These are phyloP conservation scores for Stachybotrys chartarum DNA, from an alignment of 2,329 filamentous ascomycete species.

Conservation along the genomic window DNA sequence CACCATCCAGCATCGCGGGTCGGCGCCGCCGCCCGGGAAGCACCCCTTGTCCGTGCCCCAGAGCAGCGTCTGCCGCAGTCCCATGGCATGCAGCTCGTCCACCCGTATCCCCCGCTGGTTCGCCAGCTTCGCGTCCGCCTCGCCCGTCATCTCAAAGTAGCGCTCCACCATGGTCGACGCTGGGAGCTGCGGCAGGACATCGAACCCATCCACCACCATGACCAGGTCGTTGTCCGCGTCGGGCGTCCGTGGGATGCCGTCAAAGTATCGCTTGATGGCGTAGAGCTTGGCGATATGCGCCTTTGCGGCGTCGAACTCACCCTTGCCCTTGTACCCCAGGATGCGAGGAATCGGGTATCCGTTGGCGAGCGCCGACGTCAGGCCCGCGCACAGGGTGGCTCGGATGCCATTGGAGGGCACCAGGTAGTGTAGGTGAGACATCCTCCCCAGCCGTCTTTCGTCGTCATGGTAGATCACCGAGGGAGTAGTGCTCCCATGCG, in stretches of 20 bases:
- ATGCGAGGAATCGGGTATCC: constrained; percentile 13
- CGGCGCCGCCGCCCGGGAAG: constrained; percentile 3
- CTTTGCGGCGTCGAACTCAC: constrained; percentile 6
- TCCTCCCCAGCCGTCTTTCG: neutral
- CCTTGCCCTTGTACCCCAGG: constrained; percentile 11
- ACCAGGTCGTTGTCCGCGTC: constrained; percentile 10
- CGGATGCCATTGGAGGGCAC: constrained; percentile 9
- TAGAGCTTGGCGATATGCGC: constrained; percentile 13
- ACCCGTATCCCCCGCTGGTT: constrained; percentile 10
- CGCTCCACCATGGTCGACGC: constrained; percentile 12
- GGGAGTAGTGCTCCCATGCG: too few species aligned
- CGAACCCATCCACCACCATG: constrained; percentile 13
- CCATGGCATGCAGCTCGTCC: constrained; percentile 7
- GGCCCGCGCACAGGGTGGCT: constrained; percentile 8
- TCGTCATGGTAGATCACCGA: neutral
- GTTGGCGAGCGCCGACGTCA: constrained; percentile 12
- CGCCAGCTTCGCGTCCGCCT: constrained; percentile 10
- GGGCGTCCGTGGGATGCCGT: neutral
- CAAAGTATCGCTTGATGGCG: constrained; percentile 9
- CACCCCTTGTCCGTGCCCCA: constrained; percentile 15
- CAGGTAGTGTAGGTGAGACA: constrained; percentile 10
- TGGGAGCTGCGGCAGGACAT: constrained; percentile 15
- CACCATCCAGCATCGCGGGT: constrained; percentile 12
- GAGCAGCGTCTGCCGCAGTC: constrained; percentile 12
- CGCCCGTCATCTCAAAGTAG: constrained; percentile 9